Base-by-base conservation (phyloP, 1,139 yeast species). In the Candida glucosophila region DNA sequence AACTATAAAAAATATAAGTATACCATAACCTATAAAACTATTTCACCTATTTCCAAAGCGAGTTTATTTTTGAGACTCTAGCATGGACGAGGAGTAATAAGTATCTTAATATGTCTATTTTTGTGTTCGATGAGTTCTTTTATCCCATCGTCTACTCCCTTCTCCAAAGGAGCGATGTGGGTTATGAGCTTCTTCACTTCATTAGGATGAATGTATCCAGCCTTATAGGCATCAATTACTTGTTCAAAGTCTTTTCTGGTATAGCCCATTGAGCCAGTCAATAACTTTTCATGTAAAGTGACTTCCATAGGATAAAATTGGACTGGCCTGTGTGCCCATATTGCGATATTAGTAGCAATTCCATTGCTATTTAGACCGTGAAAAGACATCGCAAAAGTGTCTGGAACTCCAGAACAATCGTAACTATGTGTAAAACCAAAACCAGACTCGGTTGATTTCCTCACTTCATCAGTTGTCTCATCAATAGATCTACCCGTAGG, bases 341-440 rank as follows among this genome's bases (percentile, higher is more conserved):
- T 64, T 23, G 83, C 83, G 19, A 76, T 65, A 41, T 76, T 76
- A 25, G 76, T 73, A 4, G 79, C 78, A 9, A 58, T 56, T 23
- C 83, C 85, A 28, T 69, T 64, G n/a, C 74, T 67, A 24, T 69
- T 60, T 19, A 74, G 47, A 12, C 75, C 65, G 25, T 59, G 61
- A 14, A 76, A 45, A 3, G 75, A 61, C 2, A 76, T 55, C 18
- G 59, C 56, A 37, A 71, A 68, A 3, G 82, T 74, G 3, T 58
- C 59, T 24, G 67, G 71, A 14, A 70, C 49, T 16, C 83, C 83
- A 1, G 78, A 70, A 44, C 80, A 73, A 47, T 77, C 83, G 44
- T 63, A 76, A 0, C 75, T 53, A 22, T 63, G 65, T 29, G 70
- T 65, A 38, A 68, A 76, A 2, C 82, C 83, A 36, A 58, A 62